A percentile compares a stretch with the other conserved stretches of the same genome.
Conservation (phyloP, 495 filamentous ascomycete genomes). For the Xylaria acuta region DNA sequence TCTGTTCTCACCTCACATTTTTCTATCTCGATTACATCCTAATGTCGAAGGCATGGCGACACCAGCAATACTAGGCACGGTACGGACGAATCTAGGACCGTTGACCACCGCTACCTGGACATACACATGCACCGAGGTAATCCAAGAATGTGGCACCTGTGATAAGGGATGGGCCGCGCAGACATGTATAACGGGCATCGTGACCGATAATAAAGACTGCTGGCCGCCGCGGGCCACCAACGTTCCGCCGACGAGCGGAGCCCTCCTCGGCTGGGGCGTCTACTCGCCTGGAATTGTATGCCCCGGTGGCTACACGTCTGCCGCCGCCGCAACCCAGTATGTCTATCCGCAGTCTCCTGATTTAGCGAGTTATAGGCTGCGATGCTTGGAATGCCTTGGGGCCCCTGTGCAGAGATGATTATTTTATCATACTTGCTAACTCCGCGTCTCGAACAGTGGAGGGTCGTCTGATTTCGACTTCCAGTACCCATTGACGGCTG, state of each 20-base stretch:
- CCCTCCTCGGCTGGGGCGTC: conserved; percentile 40
- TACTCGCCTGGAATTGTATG: conserved; percentile 43
- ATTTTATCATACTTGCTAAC: background rate
- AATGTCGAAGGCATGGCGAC: conserved; percentile 13
- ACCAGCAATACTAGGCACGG: conserved; percentile 2
- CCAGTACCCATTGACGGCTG: conserved; percentile 33
- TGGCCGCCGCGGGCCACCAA: conserved; percentile 37
- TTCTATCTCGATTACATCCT: background rate
- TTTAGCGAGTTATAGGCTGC: background rate
- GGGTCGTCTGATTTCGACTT: conserved; percentile 29
- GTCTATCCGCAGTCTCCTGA: background rate
- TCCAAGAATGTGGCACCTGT: conserved; percentile 25
- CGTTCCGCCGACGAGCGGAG: conserved; percentile 1
- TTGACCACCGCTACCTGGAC: conserved; percentile 19
- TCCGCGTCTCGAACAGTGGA: conserved; percentile 14
- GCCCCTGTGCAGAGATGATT: background rate
- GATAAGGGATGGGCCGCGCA: conserved; percentile 36
- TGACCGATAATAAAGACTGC: conserved; percentile 35
- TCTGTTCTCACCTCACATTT: background rate
- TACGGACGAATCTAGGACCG: conserved; percentile 17
- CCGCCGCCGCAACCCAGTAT: conserved; percentile 30
- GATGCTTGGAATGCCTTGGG: background rate
- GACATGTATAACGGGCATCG: conserved; percentile 26
- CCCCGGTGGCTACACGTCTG: conserved; percentile 39
- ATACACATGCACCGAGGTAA: conserved; percentile 22